Base-by-base conservation (phyloP, 495 filamentous ascomycete genomes). In the Venustampulla echinocandica region DNA sequence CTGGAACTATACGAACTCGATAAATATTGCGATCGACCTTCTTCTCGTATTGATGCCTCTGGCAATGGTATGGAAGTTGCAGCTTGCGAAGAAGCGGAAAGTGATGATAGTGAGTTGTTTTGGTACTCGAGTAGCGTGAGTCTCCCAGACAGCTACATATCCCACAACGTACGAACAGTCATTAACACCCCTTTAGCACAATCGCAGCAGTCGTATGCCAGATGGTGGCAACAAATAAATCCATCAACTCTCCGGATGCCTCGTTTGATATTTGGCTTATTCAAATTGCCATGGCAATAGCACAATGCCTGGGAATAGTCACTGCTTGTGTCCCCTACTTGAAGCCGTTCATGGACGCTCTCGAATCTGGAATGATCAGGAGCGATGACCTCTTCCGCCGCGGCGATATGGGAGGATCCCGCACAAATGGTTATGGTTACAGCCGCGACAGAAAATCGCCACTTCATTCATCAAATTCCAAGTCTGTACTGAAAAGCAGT, bases 11-110 rank as follows among this genome's bases (percentile, higher is more conserved):
- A 6, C 17, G 18, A 40, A 40, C 15, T 20, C 5, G 6, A 4
- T 81, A 62, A 82, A 82, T 50, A 74, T 84, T 37, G 73, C 75
- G 4, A 81, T 78, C 0, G 80, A 84, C 44, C 46, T 73, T 17
- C 59, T 69, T 25, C 79, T 82, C 65, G 67, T 82, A 27, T 60
- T 61, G 25, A 69, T 80, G 19, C 76, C 74, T 0, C 61, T 82
- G 9, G 73, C 75, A 0, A 63, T 82, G 20, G 64, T 82, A 11
- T 60, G 76, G 42, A 68, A 70, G 20, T 61, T 71, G 0, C 64
- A 70, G 21, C 59, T 81, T 21, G 69, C 75, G 1, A 40, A 60
- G 1, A 42, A 13, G 11, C 56, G 72, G 21, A 82, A 82, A 54
- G 28, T 71, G 1, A 51, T 80, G 21, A 64, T 82, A 0, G 54